Evolutionary conservation across 2,329 filamentous ascomycete genomes (phyloP), one percentile per base, ranked within the genome.

Genomic region (Plectosphaerella cucumerina): DNA sequence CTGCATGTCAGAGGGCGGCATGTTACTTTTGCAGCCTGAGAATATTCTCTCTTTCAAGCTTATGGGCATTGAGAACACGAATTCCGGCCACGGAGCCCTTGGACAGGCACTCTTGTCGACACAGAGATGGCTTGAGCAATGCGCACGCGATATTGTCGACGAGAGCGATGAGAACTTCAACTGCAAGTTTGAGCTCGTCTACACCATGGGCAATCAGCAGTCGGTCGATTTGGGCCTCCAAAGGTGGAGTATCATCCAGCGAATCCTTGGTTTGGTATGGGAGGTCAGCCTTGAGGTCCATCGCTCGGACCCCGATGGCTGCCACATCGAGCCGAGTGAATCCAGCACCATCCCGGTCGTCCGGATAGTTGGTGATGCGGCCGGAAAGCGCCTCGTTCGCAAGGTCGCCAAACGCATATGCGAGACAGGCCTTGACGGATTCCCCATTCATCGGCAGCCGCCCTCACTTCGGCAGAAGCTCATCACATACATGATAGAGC

Each of bases 101-200:
- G 73, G 73, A 0, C 44, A 52, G 1, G 44, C 52, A 1, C 59
- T 82, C 14, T 53, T 78, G 0, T 17, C 60, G 1, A 71, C 65
- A 0, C 75, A 81, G n/a, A 21, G 65, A 0, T 77, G 73, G 54
- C 66, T 85, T 1, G 63, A 77, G 26, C 14, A 47, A 0, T 53
- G 63, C 2, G 70, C 75, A 0, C 68, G 81, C 0, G 82, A 86
- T 53, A 71, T 88, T 2, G 69, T 87, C 0, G 84, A 87, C 51
- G 83, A 88, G 61, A 83, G 79, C 37, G 85, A 88, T 45, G 82
- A 86, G 51, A 81, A 80, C 49, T 78, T 86, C 42, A 80, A 73
- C 42, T 71, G 76, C 4, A 80, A 77, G 44, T 85, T 84, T 37
- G 81, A 87, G 57, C 62, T 87, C 0, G 70, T 87, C 2, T 87